These are phyloP conservation scores for Pythium phragmiticola DNA, from an alignment of 352 stramenopile genomes.

Conservation along the genomic window DNA sequence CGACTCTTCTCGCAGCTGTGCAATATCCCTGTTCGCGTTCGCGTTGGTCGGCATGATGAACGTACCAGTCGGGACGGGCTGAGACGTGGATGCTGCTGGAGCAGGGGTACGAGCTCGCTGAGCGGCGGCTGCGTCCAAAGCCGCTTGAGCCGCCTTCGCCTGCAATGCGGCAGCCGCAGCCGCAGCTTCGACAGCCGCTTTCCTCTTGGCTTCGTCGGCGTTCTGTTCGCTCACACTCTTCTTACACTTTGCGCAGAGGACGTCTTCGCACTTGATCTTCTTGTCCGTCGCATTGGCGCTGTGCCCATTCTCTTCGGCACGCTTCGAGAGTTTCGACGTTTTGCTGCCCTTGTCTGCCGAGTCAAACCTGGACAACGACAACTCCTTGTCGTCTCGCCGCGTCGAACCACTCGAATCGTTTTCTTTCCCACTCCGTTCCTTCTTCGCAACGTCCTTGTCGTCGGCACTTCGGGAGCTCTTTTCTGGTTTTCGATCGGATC, in stretches of 20 bases:
- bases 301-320: conserved; percentile 13
- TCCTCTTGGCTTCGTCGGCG: conserved; percentile 34
- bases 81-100: not conserved
- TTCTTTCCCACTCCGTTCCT: conserved; percentile 16
- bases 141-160: conserved; percentile 4
- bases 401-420: conserved; percentile 10
- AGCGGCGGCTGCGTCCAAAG: conserved; percentile 11
- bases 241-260: conserved; percentile 60
- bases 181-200: conserved; percentile 7
- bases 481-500: conserved; percentile 16
- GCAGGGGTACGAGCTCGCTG: conserved; percentile 12
- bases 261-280: conserved; percentile 16
- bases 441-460: conserved; percentile 10
- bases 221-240: conserved; percentile 53
- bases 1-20: conserved; percentile 50
- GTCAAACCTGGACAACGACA: conserved; percentile 1
- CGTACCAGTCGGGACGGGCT: conserved; percentile 18
- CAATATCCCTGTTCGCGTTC: conserved; percentile 40
- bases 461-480: conserved; percentile 13
- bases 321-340: conserved; percentile 14
- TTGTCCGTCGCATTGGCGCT: not conserved
- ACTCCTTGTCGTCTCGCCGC: conserved; percentile 15
- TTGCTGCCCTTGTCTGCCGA: conserved; percentile 9
- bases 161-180: conserved; percentile 4
- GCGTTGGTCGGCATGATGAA: conserved; percentile 51